Conservation (phyloP, 768 basidiomycete species). For the Xerocomus brunneocitrinus region DNA sequence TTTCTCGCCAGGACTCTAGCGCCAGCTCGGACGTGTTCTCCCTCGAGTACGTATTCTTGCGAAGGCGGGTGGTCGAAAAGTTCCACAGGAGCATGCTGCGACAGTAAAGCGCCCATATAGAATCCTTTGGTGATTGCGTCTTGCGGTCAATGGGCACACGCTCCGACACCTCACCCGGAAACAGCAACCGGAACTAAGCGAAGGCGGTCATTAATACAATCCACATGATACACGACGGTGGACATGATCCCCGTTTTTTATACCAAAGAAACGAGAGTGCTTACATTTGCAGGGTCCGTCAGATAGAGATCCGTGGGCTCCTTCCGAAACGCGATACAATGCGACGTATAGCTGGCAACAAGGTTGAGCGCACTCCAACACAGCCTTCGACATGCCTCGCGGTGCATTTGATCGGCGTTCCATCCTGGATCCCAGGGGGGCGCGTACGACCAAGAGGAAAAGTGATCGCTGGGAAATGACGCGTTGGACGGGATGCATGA, state of each 20-base stretch:
- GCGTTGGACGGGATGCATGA: constrained; percentile 40
- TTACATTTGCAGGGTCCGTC: constrained; percentile 63
- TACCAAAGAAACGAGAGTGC: constrained; percentile 21
- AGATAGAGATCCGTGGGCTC: constrained; percentile 55
- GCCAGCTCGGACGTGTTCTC: constrained; percentile 59
- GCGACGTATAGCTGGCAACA: constrained; percentile 62
- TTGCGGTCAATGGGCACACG: constrained; percentile 40
- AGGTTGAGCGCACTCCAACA: constrained; percentile 74
- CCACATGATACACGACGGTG: constrained; percentile 3
- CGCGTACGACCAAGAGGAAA: constrained; percentile 43
- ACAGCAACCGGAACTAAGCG: constrained; percentile 44
- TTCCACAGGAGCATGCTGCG: constrained; percentile 81
- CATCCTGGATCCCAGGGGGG: constrained; percentile 62
- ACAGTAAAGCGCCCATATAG: constrained; percentile 79
- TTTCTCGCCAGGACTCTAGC: constrained; percentile 61
- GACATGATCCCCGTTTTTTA: constrained; percentile 8
- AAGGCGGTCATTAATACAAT: constrained; percentile 9
- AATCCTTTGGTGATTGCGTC: constrained; percentile 62
- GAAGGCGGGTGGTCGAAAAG: constrained; percentile 51
- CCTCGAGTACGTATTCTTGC: constrained; percentile 37
- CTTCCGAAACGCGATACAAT: constrained; percentile 61
- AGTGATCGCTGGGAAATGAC: constrained; percentile 32
- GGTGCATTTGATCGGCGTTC: constrained; percentile 50
- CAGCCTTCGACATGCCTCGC: constrained; percentile 70
- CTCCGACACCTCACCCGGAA: constrained; percentile 69